phyloP scores from a whole-genome alignment of 352 stramenopile species.

The Pythium diclinum region DNA sequence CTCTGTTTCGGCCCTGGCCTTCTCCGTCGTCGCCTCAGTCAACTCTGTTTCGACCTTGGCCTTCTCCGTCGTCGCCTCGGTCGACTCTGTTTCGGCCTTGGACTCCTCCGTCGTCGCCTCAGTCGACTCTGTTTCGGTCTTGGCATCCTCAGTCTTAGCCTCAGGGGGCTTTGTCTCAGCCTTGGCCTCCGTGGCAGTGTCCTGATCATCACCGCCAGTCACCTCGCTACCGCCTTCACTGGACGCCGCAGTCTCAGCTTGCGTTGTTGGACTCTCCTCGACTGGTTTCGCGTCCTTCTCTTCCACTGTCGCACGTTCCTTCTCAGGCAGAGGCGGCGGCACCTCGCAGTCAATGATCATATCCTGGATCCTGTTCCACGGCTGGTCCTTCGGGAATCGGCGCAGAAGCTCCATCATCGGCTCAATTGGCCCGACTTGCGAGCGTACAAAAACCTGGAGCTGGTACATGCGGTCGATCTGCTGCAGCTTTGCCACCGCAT shows the following conservation, averaged over 20 bases:
- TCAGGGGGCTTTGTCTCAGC: too few relatives aligned
- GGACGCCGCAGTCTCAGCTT: neutral
- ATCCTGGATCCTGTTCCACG: neutral
- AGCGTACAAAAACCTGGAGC: slow-evolving; percentile 37
- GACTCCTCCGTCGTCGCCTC: neutral
- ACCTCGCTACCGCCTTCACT: neutral
- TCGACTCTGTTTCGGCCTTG: too few relatives aligned
- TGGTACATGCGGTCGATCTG: slow-evolving; percentile 72
- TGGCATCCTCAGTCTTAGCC: neutral
- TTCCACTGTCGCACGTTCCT: neutral
- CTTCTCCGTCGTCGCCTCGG: neutral
- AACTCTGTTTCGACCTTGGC: too few relatives aligned
- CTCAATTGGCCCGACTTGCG: slow-evolving; percentile 19
- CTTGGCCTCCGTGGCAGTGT: too few relatives aligned
- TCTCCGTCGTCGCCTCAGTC: neutral
- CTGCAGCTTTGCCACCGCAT: slow-evolving; percentile 43
- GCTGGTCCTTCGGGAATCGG: slow-evolving; percentile 15
- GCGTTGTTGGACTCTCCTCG: neutral
- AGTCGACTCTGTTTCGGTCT: too few relatives aligned
- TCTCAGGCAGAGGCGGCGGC: slow-evolving; percentile 1
- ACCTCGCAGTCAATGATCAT: slow-evolving; percentile 21
- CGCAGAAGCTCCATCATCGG: slow-evolving; percentile 25
- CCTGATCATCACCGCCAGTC: neutral
- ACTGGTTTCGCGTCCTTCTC: neutral
- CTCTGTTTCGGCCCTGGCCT: neutral